Conservation (phyloP, 371 early-diverging fungal species). For the Mortierella sp. region DNA sequence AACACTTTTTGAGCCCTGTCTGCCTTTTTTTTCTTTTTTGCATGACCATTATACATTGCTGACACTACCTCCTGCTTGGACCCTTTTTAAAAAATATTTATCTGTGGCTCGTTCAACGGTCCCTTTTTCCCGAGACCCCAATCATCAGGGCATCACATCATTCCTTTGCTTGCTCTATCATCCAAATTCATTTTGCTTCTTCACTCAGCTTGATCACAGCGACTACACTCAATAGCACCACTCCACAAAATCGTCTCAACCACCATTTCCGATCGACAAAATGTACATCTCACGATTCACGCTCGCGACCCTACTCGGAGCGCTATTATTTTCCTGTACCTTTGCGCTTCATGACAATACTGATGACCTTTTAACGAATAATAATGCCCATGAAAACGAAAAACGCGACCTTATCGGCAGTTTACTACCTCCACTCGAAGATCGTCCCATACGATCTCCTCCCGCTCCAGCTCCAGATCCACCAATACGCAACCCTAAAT, state of each 20-base stretch:
- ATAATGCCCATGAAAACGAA: neutral
- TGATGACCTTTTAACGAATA: neutral
- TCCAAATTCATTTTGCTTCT: neutral
- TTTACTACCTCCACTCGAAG: constrained; percentile 9
- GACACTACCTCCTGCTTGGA: neutral
- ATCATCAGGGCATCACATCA: neutral
- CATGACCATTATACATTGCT: too few species aligned
- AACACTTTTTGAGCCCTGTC: neutral
- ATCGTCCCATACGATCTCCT: neutral
- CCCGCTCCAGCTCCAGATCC: constrained; percentile 6
- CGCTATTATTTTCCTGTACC: constrained; percentile 11
- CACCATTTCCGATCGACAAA: neutral
- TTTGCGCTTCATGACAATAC: constrained; percentile 2
- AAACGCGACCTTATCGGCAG: constrained; percentile 38
- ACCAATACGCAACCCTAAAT: constrained; percentile 1
- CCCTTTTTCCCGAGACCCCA: neutral
- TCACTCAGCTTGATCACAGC: neutral
- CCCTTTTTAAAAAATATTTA: neutral
- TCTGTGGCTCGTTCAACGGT: neutral
- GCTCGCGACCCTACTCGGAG: neutral
- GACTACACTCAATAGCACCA: neutral
- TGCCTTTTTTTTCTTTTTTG: too few species aligned
- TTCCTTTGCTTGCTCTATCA: constrained; percentile 1
- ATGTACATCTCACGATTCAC: constrained; percentile 30
- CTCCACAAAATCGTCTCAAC: neutral